Evolutionary conservation across 345 rosid genomes (phyloP), one percentile per base, ranked within the genome.

Genomic region (Tarenaya hassleriana): DNA sequence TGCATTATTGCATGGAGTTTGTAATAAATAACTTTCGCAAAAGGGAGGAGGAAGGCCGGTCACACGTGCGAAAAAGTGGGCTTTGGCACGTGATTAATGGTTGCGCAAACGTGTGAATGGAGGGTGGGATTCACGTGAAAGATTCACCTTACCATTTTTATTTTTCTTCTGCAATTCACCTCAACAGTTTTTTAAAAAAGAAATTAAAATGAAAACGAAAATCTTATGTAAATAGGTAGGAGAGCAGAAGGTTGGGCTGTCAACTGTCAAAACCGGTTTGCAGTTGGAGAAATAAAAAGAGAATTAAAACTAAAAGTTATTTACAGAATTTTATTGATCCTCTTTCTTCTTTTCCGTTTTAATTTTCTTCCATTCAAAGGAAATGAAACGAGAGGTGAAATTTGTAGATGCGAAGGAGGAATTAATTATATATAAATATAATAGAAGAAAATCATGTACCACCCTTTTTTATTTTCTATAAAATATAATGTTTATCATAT

Each of bases 191-290:
- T 55, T 38, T 8, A 10, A 33, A 7, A 41, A 52, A 10, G 6
- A 52, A 12, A 31, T 20, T 14, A 45, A 47, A 29, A 47, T 35
- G 40, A 18, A 60, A 38, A 9, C 31, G 41, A 50, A 17, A 64
- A 6, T n/a, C n/a, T n/a, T n/a, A 24, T 27, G n/a, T 51, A 64
- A 41, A 56, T 51, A 64, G 74, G 69, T 34, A 62, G 38, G 67
- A 63, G 53, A 64, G 67, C 58, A 60, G 72, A 61, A 64, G 47
- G 64, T 58, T 58, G 58, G 33, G 52, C 59, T 65, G 64, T 65
- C 70, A 9, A 39, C 52, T 58, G 29, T 47, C 38, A 52, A 35
- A 45, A 41, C 50, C 41, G 50, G 55, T 66, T 58, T 66, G 55
- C 52, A 43, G 53, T 46, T 66, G 50, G 45, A 52, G 17, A 29